Evolutionary conservation across 306 rosid genomes (phyloP).

Genomic region (Citrullus colocynthis): DNA sequence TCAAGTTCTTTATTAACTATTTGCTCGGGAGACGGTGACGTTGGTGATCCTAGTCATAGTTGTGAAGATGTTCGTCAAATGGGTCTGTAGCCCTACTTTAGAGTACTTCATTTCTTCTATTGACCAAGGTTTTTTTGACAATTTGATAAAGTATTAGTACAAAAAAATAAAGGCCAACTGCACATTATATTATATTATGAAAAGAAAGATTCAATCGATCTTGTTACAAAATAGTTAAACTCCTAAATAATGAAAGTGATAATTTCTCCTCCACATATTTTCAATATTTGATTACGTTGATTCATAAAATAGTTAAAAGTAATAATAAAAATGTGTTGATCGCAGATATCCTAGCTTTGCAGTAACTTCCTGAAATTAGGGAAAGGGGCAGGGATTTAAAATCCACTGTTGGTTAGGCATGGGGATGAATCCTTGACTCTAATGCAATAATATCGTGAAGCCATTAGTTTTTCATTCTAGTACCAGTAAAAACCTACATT

Average conservation of each 20-base stretch:
- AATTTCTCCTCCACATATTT: not conserved
- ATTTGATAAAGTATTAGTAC: not conserved
- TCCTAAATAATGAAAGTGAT: not conserved
- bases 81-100: slow-evolving; percentile 21
- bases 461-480: not conserved
- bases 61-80: slow-evolving; percentile 25
- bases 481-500: not conserved
- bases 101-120: not conserved
- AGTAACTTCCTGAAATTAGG: not conserved
- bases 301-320: not conserved
- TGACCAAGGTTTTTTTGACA: not conserved
- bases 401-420: not conserved
- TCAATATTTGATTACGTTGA: not conserved
- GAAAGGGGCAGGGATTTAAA: not conserved
- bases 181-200: not conserved
- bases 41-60: slow-evolving; percentile 29
- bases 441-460: not conserved
- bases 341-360: not conserved
- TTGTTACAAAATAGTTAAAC: not conserved
- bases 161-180: not conserved
- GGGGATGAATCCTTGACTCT: not conserved
- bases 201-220: not conserved
- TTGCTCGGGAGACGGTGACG: slow-evolving; percentile 20
- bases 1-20: slow-evolving; percentile 24
- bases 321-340: not conserved